Base-by-base conservation (phyloP, 257 asterid genomes). In the Solanum clarkiae region DNA sequence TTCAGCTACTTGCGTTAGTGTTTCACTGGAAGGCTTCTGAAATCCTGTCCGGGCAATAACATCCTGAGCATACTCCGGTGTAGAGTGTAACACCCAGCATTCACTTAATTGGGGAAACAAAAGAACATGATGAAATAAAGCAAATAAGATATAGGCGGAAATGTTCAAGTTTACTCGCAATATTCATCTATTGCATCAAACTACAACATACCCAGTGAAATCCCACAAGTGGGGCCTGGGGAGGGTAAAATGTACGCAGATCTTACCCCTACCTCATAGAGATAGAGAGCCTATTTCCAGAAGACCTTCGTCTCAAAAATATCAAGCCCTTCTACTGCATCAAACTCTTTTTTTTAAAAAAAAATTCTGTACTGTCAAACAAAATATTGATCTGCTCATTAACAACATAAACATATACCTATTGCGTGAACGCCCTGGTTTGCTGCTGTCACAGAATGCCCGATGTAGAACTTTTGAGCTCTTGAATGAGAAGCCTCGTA, bases 81-180 rank as follows among this genome's bases (percentile, higher is more conserved):
- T 93, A n/a, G 98, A 95, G 87, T 95, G 97, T 91, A 95, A 91
- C 90, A 94, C 97, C 98, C 98, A 95, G 9, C 95, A 86, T 87
- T 94, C 98, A 69, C 98, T 95, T 53, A 71, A 75, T 84, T 20
- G 71, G 69, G 62, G 80, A 57, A 62, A 75, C 53, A 57, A 77
- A 68, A 26, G 16, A 16, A 49, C 24, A 20, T 10, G 26, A n/a
- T 80, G 26, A 56, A 18, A 29, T 36, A 86, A 29, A 82, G 11
- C 63, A 45, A 44, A 16, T 62, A 44, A 14, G 36, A 32, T 32
- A 32, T 32, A 45, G 0, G 56, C 2, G 57, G 54, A 65, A 75
- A 57, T 63, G 65, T 26, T 77, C 54, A 57, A 42, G 83, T 82
- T 62, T 45, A 24, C 44, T 81, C 72, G 13, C 84, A 55, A 55